Percentiles rank a stretch among this genome's conserved stretches.
Evolutionary conservation across 495 filamentous ascomycete species (phyloP).

Genomic region (Penicillium diatomitis): DNA sequence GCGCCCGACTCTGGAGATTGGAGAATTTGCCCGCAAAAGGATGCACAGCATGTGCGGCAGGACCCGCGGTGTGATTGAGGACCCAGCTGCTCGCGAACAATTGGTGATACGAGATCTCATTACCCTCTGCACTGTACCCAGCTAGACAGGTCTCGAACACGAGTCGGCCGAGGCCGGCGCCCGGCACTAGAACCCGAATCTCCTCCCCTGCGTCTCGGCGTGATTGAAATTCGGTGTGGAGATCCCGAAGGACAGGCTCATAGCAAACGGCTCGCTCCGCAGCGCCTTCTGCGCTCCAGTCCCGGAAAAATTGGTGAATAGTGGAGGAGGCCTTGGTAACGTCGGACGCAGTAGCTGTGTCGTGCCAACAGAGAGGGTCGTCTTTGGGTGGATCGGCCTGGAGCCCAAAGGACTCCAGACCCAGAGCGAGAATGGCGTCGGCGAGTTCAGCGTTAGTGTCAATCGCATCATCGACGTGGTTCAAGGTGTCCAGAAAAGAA

Average conservation of each 20-base stretch:
- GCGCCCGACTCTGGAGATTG: conserved; percentile 58
- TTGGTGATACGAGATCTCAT: conserved; percentile 94
- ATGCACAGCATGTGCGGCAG: conserved; percentile 47
- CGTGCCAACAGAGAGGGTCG: conserved; percentile 48
- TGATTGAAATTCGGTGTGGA: conserved; percentile 45
- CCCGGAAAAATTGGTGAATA: conserved; percentile 85
- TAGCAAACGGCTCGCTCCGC: conserved; percentile 69
- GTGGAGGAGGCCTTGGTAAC: conserved; percentile 86
- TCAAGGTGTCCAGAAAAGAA: conserved; percentile 66
- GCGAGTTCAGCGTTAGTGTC: conserved; percentile 80
- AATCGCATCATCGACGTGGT: conserved; percentile 76
- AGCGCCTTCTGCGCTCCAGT: conserved; percentile 78
- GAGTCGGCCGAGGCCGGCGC: conserved; percentile 78
- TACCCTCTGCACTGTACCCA: conserved; percentile 75
- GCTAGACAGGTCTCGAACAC: conserved; percentile 75
- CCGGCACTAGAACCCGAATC: conserved; percentile 72
- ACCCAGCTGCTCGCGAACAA: conserved; percentile 80
- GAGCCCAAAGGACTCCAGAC: conserved; percentile 57
- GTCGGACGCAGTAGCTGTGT: conserved; percentile 56
- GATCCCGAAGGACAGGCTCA: conserved; percentile 54
- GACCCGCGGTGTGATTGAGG: conserved; percentile 58
- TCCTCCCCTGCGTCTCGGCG: conserved; percentile 14
- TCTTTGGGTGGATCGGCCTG: conserved; percentile 19
- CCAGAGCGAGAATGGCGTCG: conserved; percentile 58
- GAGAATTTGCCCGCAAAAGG: conserved; percentile 77